Evolutionary conservation across 331 rosid genomes (phyloP), one percentile per base, ranked within the genome.

Genomic region (Acacia concinna): DNA sequence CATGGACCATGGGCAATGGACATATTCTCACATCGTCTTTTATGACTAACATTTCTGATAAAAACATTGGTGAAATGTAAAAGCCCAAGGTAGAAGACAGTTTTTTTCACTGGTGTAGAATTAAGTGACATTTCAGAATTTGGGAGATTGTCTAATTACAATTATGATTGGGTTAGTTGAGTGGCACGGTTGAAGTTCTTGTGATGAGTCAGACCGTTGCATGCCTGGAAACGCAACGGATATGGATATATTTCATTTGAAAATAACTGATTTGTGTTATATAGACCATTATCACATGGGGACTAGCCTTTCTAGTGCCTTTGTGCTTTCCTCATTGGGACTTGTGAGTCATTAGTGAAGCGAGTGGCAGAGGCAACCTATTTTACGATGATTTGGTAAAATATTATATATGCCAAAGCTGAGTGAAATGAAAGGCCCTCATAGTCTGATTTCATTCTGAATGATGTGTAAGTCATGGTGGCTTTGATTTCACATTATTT

Each of bases 261-360:
- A 71, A 72, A 70, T 32, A 49, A 52, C 35, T 47, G 38, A 27
- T 28, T 74, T 5, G 9, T 62, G 57, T 67, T 27, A n/a, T 41
- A 13, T 54, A 30, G 46, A 65, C 51, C 87, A 71, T 82, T 81
- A 84, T 89, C 78, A 77, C 80, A 88, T 85, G 90, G 63, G 74
- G 30, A 5, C 47, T 76, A 74, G 69, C 71, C 56, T 34, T 44
- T 40, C 7, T 46, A 68, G 34, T 76, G 82, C 63, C 43, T 56
- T 30, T 62, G 40, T 62, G 38, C 68, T 14, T 62, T 62, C 6
- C 68, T 30, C 40, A 62, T 71, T 62, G 43, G 14, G 34, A 18
- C 27, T 43, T 27, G 35, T 11, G 37, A 40, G 14, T 68, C 28
- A 52, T 76, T 23, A 62, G 34, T 35, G 34, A 71, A 44, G 66